Percentiles rank a stretch among this genome's conserved stretches.
phyloP scores from a whole-genome alignment of 495 filamentous ascomycete species.

The Penicillium chermesinum region DNA sequence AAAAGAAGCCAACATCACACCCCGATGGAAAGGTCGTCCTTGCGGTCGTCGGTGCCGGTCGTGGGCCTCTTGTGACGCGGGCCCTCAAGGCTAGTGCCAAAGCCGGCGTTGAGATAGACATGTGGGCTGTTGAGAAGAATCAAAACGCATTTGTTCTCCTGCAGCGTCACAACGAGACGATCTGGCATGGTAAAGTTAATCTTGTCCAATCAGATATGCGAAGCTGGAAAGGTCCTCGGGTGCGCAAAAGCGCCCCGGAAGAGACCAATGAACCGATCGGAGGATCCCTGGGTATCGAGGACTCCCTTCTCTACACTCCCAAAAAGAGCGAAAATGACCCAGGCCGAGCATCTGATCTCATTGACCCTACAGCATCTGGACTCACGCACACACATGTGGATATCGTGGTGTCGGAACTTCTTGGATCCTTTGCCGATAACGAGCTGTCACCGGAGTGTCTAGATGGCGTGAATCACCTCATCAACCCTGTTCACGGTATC shows the following conservation, averaged over 20 bases:
- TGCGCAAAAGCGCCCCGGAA: conserved; percentile 15
- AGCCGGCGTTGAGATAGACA: conserved; percentile 71
- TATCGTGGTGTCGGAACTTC: conserved; percentile 87
- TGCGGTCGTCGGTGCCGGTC: conserved; percentile 87
- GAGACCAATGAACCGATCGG: conserved; percentile 17
- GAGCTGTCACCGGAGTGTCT: conserved; percentile 87
- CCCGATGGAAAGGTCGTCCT: conserved; percentile 69
- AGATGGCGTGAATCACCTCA: conserved; percentile 81
- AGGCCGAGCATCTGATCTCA: conserved; percentile 8
- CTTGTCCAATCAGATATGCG: conserved; percentile 97
- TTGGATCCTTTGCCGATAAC: conserved; percentile 90
- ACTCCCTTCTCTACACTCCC: conserved; percentile 23
- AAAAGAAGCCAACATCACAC: conserved; percentile 67
- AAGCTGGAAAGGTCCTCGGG: conserved; percentile 71
- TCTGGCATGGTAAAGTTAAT: conserved; percentile 70
- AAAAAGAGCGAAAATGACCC: conserved; percentile 19
- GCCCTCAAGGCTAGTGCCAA: conserved; percentile 70
- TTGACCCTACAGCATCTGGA: conserved; percentile 3
- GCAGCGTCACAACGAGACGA: conserved; percentile 70
- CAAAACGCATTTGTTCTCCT: conserved; percentile 93
- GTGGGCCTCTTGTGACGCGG: conserved; percentile 84
- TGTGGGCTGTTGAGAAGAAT: conserved; percentile 97
- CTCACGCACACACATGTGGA: conserved; percentile 63
- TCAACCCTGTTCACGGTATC: conserved; percentile 74
- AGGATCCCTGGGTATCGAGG: conserved; percentile 31